Conservation (phyloP, 345 rosid genomes). For the Capsella bursapastoris region DNA sequence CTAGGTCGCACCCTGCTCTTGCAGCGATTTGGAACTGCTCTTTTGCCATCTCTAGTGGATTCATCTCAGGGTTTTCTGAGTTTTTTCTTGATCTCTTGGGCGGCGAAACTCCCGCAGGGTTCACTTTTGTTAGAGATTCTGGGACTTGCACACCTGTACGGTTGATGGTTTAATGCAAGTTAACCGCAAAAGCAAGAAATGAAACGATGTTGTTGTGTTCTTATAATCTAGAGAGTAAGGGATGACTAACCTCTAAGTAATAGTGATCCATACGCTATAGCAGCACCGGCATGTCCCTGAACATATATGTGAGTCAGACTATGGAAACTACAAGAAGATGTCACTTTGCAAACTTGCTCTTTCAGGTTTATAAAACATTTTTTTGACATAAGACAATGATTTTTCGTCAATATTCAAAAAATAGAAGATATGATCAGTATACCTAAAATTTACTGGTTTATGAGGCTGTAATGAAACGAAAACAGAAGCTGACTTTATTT, state of each 20-base stretch:
- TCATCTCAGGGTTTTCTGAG: constrained; percentile 29
- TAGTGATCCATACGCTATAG: constrained; percentile 87
- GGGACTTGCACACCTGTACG: constrained; percentile 78
- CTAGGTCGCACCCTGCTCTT: constrained; percentile 73
- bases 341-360: neutral
- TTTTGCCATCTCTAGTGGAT: constrained; percentile 71
- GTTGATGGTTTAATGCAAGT: neutral
- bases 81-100: constrained; percentile 52
- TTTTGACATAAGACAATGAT: neutral
- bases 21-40: constrained; percentile 80
- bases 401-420: neutral
- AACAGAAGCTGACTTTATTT: neutral
- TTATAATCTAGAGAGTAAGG: neutral
- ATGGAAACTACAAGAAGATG: constrained; percentile 21
- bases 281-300: constrained; percentile 96
- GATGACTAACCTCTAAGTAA: constrained; percentile 73
- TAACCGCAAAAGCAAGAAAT: constrained; percentile 11
- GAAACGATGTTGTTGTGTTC: neutral
- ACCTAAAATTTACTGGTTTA: neutral
- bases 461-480: neutral
- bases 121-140: constrained; percentile 54
- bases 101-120: constrained; percentile 45
- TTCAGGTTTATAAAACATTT: neutral
- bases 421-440: neutral
- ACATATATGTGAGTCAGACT: constrained; percentile 12